Conservation (phyloP, 768 basidiomycete species). For the Filobasidium floriforme region DNA sequence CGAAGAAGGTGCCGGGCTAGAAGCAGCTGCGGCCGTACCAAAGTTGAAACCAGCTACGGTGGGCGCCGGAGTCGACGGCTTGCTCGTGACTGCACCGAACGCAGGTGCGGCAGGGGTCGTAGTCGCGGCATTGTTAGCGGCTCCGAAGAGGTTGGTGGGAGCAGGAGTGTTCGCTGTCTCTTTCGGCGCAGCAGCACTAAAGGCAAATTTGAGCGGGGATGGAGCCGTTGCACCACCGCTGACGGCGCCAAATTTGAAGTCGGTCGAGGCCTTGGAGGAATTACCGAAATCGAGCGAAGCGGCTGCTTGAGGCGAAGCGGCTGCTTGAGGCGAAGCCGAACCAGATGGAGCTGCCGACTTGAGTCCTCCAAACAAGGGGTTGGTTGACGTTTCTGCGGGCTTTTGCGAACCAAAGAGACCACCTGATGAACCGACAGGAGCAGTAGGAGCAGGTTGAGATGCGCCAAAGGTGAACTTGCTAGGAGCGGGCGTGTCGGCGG, state of each 20-base stretch:
- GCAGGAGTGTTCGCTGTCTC: neutral
- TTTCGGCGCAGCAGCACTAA: neutral
- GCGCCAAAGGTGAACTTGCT: neutral
- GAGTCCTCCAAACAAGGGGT: conserved; percentile 1
- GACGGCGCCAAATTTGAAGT: neutral
- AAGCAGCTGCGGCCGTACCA: neutral
- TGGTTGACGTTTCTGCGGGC: neutral
- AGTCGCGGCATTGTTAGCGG: neutral
- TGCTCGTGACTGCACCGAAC: neutral
- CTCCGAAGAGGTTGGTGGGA: neutral
- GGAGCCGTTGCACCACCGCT: neutral
- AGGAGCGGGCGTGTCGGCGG: neutral
- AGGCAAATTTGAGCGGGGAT: neutral
- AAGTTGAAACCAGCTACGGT: neutral
- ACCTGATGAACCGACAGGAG: neutral
- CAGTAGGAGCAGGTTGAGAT: neutral
- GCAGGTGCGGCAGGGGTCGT: neutral
- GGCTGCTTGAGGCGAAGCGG: neutral
- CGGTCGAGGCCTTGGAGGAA: neutral
- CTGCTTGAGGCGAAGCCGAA: neutral
- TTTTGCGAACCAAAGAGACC: neutral
- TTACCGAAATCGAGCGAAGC: neutral
- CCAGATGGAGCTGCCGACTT: neutral
- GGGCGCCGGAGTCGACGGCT: neutral
- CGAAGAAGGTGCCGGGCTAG: neutral